Base-by-base conservation (phyloP, 345 rosid genomes). In the Populus ilicifolia region DNA sequence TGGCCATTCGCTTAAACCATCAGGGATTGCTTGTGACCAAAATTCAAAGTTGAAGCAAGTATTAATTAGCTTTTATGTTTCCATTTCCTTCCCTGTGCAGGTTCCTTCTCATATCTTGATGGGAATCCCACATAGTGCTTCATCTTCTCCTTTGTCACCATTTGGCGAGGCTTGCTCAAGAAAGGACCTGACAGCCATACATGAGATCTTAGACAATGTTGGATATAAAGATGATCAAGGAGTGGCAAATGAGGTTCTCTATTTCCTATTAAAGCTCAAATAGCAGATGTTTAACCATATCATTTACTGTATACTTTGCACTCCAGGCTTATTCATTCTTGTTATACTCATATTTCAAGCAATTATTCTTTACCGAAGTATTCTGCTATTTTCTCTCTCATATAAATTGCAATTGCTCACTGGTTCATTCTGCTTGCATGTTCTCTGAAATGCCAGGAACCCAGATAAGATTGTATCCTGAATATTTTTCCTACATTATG, bases 151-250 rank as follows among this genome's bases (percentile, higher is more conserved):
- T 67, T 83, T 92, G 74, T 84, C 93, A 18, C 91, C 98, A 12
- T 83, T 93, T n/a, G 98, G 99, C 38, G 99, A 96, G 73, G 99
- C 99, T n/a, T 93, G 98, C 81, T 81, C 82, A n/a, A 87, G 92
- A 86, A 88, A 84, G 80, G 99, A 93, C 87, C 80, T 90, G 79
- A 91, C 94, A 63, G 94, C 94, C 48, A 86, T 96, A 39, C 94
- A 87, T 30, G 98, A 93, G 83, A 88, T 93, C 78, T 63, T 93
- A 21, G 96, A 93, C 76, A 89, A 82, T 35, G 72, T 90, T 67
- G 90, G 96, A 63, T 96, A 96, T 77, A 93, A 91, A 82, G 97
- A 92, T 67, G 98, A 96, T 23, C 98, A 89, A 69, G 97, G 98
- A n/a, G 91, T 89, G 71, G 80, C 93, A 36, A 90, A 90, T 78